phyloP scores from a whole-genome alignment of 768 basidiomycete species.

The Boletus tomentosulus region DNA sequence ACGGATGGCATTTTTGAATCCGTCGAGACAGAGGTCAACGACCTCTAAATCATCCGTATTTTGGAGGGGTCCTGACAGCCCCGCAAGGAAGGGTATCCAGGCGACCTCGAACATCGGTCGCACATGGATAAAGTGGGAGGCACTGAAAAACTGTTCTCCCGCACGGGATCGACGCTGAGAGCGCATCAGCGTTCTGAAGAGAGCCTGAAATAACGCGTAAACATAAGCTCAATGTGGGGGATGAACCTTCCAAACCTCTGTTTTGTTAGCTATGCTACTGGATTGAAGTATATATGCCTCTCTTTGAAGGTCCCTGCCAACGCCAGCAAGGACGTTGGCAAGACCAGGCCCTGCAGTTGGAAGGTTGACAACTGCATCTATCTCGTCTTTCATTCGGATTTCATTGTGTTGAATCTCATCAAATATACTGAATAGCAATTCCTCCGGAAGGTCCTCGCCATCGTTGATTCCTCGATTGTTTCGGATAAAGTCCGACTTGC shows the following conservation, averaged over 20 bases:
- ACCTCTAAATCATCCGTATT: slow-evolving; percentile 92
- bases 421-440: slow-evolving; percentile 70
- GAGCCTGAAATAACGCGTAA: slow-evolving; percentile 48
- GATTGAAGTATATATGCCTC: slow-evolving; percentile 96
- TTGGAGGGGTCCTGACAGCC: slow-evolving; percentile 90
- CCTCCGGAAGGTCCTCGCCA: slow-evolving; percentile 81
- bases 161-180: slow-evolving; percentile 80
- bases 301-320: slow-evolving; percentile 91
- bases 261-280: slow-evolving; percentile 94
- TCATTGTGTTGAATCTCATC: slow-evolving; percentile 91
- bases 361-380: slow-evolving; percentile 52
- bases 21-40: slow-evolving; percentile 88
- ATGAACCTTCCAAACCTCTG: slow-evolving; percentile 58
- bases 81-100: slow-evolving; percentile 98
- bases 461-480: slow-evolving; percentile 99
- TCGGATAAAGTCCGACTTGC: slow-evolving; percentile 83
- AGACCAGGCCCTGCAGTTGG: slow-evolving; percentile 61
- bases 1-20: slow-evolving; percentile 94
- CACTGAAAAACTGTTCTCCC: slow-evolving; percentile 91
- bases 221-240: not conserved
- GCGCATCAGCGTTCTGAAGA: slow-evolving; percentile 90
- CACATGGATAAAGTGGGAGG: slow-evolving; percentile 94
- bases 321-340: slow-evolving; percentile 77
- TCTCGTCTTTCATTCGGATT: slow-evolving; percentile 98
- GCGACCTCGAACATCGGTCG: slow-evolving; percentile 99